Evolutionary conservation across 2,329 filamentous ascomycete species (phyloP).

Genomic region (Waltergamsia citrina): DNA sequence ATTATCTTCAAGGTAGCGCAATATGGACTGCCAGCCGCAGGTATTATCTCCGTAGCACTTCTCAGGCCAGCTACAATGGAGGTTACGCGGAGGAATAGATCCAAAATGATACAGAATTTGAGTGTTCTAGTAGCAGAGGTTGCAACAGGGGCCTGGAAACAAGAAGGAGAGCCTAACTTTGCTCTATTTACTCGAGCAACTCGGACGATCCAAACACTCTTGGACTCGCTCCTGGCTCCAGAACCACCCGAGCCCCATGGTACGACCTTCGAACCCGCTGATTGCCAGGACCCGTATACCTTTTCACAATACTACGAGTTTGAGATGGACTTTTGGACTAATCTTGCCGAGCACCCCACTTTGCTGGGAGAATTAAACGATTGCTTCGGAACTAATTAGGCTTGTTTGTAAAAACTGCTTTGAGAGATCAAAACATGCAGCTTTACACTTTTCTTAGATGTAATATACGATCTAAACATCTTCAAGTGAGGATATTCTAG

Average conservation of each 20-base stretch:
- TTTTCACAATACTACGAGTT: background rate
- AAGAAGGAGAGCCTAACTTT: slow-evolving; percentile 10
- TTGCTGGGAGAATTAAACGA: background rate
- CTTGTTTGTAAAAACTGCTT: no score
- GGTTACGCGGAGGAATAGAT: slow-evolving; percentile 1
- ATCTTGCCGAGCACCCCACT: slow-evolving; percentile 1
- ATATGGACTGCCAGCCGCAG: slow-evolving; percentile 10
- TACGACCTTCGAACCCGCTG: background rate
- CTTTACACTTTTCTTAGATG: background rate
- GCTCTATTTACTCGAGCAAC: slow-evolving; percentile 10
- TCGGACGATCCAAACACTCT: slow-evolving; percentile 8
- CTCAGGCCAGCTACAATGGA: slow-evolving; percentile 6
- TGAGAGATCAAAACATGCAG: background rate
- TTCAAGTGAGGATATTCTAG: no score
- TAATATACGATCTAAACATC: background rate
- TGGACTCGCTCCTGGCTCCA: slow-evolving; percentile 23
- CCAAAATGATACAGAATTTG: slow-evolving; percentile 9
- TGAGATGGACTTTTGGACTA: slow-evolving; percentile 4
- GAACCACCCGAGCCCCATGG: background rate
- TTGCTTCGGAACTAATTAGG: background rate
- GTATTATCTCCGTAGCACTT: slow-evolving; percentile 9
- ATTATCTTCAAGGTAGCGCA: slow-evolving; percentile 6
- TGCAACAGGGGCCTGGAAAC: slow-evolving; percentile 8
- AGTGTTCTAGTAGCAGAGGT: slow-evolving; percentile 10
- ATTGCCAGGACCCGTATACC: background rate